Conservation (phyloP, 257 asterid species). For the Solanum sejunctum region DNA sequence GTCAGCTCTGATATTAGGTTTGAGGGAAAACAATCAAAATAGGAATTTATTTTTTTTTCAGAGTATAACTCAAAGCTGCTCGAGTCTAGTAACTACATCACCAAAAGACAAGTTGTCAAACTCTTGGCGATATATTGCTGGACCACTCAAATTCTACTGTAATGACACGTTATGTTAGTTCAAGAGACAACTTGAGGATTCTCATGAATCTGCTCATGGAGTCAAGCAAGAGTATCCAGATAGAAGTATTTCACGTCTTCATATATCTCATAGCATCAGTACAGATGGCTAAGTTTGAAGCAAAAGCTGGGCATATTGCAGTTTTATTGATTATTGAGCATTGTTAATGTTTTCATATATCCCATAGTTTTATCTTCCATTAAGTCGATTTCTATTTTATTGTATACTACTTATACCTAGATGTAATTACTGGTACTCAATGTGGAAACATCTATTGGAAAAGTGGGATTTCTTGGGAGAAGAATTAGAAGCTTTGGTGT, state of each 20-base stretch:
- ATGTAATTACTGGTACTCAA: slow-evolving; percentile 49
- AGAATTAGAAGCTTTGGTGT: slow-evolving; percentile 73
- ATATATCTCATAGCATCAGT: background rate
- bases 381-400: background rate
- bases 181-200: no score
- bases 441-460: slow-evolving; percentile 86
- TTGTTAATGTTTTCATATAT: background rate
- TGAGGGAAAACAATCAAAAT: slow-evolving; percentile 15
- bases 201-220: no score
- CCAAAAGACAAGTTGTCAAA: slow-evolving; percentile 89
- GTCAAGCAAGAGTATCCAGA: no score
- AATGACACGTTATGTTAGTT: slow-evolving; percentile 58
- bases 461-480: slow-evolving; percentile 72
- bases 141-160: slow-evolving; percentile 85
- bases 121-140: slow-evolving; percentile 76
- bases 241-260: no score
- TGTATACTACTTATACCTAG: background rate
- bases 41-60: slow-evolving; percentile 64
- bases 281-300: background rate
- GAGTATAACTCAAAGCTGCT: slow-evolving; percentile 82
- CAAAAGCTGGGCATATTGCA: background rate
- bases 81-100: slow-evolving; percentile 71
- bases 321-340: background rate
- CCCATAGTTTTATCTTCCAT: background rate
- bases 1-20: no score